Evolutionary conservation across 352 stramenopile genomes (phyloP), one percentile per base, ranked within the genome.

Genomic region (Elongisporangium undulatum): DNA sequence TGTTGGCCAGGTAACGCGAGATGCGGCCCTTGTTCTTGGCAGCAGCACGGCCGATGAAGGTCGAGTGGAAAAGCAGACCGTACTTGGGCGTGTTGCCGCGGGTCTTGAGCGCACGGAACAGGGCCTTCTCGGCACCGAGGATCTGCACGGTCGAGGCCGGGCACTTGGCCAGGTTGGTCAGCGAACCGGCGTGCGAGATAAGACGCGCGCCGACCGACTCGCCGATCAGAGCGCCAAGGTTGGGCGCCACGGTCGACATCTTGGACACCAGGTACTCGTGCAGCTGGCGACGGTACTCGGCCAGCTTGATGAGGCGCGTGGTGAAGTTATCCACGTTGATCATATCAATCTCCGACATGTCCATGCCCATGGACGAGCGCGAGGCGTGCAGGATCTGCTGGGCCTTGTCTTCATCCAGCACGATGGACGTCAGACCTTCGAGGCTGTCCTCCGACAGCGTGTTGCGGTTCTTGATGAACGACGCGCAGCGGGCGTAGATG

Each of bases 71-170:
- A 61, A 99, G 98, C 52, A 99, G 80, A 61, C 98, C 98, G 83
- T 99, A 99, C 85, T 99, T 99, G 48, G 98, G 98, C 55, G 98
- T 99, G 84, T 99, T 99, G 61, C 97, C 97, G 59, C 98, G 98
- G 41, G 97, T 99, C 87, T 99, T 99, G 21, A 99, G 91, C 22
- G 98, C 98, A 49, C 98, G 93, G 86, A 99, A 99, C 26, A 99
- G 86, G 58, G 97, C 98, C 86, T 99, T 99, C 79, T 99, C 98
- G n/a, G 98, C 98, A 66, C 98, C 98, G 16, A 99, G 80, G 74
- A 99, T 99, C 77, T 99, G 98, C 50, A 99, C 97, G 12, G 98
- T 99, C 55, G 97, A 99, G 38, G 98, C 98, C 17, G 98, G 98
- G 68, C 94, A 98, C 80, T 99, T 99, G 69, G 98, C 97, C 55